Evolutionary conservation across 371 early-diverging fungal genomes (phyloP).

Genomic region (Zancudomyces culisetae): DNA sequence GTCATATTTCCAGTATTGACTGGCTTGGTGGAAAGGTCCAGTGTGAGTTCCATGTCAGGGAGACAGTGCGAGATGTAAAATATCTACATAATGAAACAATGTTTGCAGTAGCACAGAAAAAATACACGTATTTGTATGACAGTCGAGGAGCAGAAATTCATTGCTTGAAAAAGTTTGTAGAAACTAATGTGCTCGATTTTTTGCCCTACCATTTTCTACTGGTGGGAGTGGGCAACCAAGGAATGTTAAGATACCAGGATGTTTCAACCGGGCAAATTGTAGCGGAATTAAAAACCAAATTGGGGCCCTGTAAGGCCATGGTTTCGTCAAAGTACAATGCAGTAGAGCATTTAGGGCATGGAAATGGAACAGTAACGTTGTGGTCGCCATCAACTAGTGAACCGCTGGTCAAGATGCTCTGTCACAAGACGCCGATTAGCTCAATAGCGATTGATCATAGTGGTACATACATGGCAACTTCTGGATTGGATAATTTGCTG

Average conservation of each 20-base stretch:
- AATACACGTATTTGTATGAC: too few species aligned
- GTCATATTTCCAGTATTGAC: too few species aligned
- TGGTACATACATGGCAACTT: slow-evolving; percentile 85
- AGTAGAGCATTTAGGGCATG: slow-evolving; percentile 79
- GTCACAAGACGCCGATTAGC: slow-evolving; percentile 73
- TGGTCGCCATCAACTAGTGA: slow-evolving; percentile 77
- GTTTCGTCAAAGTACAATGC: slow-evolving; percentile 88
- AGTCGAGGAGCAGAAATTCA: too few species aligned
- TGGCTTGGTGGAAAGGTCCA: too few species aligned
- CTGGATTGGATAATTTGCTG: slow-evolving; percentile 76
- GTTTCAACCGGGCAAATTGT: slow-evolving; percentile 86
- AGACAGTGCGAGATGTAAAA: too few species aligned
- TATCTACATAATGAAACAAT: too few species aligned
- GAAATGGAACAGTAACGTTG: slow-evolving; percentile 84
- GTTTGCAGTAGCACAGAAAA: too few species aligned
- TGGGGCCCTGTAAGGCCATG: slow-evolving; percentile 65
- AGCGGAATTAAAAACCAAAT: slow-evolving; percentile 51
- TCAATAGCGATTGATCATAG: slow-evolving; percentile 70
- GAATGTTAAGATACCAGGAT: slow-evolving; percentile 87
- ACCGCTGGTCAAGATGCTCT: slow-evolving; percentile 87
- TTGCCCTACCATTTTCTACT: slow-evolving; percentile 95
- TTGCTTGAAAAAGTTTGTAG: too few species aligned
- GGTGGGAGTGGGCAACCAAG: slow-evolving; percentile 59
- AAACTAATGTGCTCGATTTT: too few species aligned
- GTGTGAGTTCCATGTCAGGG: too few species aligned